phyloP scores from a whole-genome alignment of 768 basidiomycete genomes.

The Paxillus involutus region DNA sequence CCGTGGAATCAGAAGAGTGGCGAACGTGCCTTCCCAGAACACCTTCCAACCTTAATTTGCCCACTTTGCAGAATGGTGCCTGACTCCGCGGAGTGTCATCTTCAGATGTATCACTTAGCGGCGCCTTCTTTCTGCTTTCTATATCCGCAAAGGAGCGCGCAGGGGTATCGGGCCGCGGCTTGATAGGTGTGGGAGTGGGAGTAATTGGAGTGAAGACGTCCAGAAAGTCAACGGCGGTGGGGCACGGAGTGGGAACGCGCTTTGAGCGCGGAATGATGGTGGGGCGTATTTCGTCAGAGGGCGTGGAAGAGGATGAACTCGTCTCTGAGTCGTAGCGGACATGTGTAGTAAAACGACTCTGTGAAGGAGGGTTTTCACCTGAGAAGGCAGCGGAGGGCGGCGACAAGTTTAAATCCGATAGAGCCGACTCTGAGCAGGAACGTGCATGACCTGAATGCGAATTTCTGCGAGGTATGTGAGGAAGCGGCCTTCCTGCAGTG shows the following conservation, averaged over 20 bases:
- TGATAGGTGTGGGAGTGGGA: conserved; percentile 39
- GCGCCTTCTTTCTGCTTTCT: conserved; percentile 10
- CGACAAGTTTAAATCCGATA: conserved; percentile 7
- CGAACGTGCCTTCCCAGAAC: conserved; percentile 16
- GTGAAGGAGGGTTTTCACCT: conserved; percentile 2
- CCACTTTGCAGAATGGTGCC: conserved; percentile 16
- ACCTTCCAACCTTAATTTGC: conserved; percentile 26
- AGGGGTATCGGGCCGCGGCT: conserved; percentile 6
- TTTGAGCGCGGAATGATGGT: conserved; percentile 38
- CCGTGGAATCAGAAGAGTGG: conserved; percentile 22
- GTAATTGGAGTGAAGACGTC: conserved; percentile 40
- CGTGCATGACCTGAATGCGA: conserved; percentile 11
- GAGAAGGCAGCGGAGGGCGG: conserved; percentile 3
- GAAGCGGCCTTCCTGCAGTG: conserved; percentile 59
- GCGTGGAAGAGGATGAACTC: conserved; percentile 38
- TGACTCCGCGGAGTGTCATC: conserved; percentile 23
- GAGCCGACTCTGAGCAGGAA: conserved; percentile 13
- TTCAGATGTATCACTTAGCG: conserved; percentile 30
- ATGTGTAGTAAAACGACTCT: conserved; percentile 1
- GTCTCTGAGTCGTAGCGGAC: conserved; percentile 26
- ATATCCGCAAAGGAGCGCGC: conserved; percentile 13
- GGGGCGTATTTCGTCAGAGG: conserved; percentile 37
- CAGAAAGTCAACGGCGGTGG: conserved; percentile 15
- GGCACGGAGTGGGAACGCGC: conserved; percentile 32
- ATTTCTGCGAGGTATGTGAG: conserved; percentile 57